phyloP scores from a whole-genome alignment of 2,329 filamentous ascomycete species.

The Trichothecium roseum region DNA sequence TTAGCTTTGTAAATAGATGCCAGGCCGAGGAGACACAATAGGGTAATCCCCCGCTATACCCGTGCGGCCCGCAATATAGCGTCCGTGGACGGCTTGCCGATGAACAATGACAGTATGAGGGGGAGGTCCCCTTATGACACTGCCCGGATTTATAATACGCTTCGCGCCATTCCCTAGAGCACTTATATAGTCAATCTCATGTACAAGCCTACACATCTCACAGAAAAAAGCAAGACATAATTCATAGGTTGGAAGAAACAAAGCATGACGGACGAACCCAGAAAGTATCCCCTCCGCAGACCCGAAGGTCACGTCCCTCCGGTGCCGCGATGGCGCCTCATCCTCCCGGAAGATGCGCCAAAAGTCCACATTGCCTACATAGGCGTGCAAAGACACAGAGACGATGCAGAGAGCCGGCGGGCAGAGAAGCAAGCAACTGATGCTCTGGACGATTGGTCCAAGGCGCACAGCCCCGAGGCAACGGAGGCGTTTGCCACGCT shows the following conservation, averaged over 20 bases:
- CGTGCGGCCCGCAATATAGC: too few species aligned
- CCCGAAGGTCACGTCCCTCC: conserved; percentile 17
- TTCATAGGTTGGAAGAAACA: too few species aligned
- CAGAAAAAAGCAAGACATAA: too few species aligned
- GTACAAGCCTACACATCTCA: background rate
- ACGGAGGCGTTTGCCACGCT: conserved; percentile 11
- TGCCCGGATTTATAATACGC: too few species aligned
- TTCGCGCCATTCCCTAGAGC: too few species aligned
- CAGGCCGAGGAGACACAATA: too few species aligned
- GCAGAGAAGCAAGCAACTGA: background rate
- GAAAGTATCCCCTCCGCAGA: conserved; percentile 16
- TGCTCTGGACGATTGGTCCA: conserved; percentile 1
- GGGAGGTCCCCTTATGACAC: too few species aligned
- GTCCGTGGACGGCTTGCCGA: too few species aligned
- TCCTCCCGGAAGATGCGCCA: conserved; percentile 6
- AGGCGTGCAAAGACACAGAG: conserved; percentile 14
- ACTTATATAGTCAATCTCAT: background rate
- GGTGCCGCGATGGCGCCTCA: conserved; percentile 18
- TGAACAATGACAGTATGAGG: too few species aligned
- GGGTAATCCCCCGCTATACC: too few species aligned
- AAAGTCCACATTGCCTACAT: conserved; percentile 16
- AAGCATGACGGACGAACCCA: too few species aligned
- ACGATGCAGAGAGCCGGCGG: conserved; percentile 4
- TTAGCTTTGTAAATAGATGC: too few species aligned
- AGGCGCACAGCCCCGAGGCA: conserved; percentile 2